Base-by-base conservation (phyloP, 75 land plant species). In the Pinus tabuliformis region DNA sequence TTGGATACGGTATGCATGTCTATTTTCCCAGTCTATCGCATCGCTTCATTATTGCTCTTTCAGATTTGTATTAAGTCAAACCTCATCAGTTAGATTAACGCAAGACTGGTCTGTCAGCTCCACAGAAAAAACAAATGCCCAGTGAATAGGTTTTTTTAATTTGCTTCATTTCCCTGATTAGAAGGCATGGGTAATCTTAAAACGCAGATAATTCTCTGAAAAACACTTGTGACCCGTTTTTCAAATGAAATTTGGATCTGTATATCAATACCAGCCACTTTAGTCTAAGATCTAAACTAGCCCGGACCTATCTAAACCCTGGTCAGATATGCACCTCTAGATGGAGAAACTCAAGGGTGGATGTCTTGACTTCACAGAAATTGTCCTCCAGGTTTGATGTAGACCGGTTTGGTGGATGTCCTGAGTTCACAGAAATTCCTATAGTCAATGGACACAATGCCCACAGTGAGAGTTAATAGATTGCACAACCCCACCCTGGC, bases 1-100 rank as follows among this genome's bases (percentile, higher is more conserved):
- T 90, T 22, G 92, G 92, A n/a, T 90, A 90, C 59, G 92, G 90
- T 88, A 71, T 75, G 78, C 21, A 73, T 39, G 6, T 4, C 5
- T 15, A 3, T 58, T 58, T 16, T n/a, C 5, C 60, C 60, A 18
- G 18, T 58, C 21, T 58, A 1, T 2, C 5, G 15, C 30, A 30
- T 3, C 16, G 16, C 16, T 63, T 63, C 18, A 2, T 33, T 11
- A 52, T 49, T 26, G 0, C 26, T 26, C 26, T 26, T 26, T 26
- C 11, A 52, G 42, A 22, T 21, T 49, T 49, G 11, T 33, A 30
- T 26, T 3, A 28, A 63, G 20, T 24, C 20, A 17, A 8, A 33
- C 17, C 20, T 33, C 36, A 36, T 5, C 16, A 3, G 36, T 17
- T 0, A 18, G 6, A 33, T 64, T 33, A 64, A 20, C 16, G 9